Evolutionary conservation across 1,284 basidiomycete species (phyloP).

Genomic region (Lentinula novae-zelandiae): DNA sequence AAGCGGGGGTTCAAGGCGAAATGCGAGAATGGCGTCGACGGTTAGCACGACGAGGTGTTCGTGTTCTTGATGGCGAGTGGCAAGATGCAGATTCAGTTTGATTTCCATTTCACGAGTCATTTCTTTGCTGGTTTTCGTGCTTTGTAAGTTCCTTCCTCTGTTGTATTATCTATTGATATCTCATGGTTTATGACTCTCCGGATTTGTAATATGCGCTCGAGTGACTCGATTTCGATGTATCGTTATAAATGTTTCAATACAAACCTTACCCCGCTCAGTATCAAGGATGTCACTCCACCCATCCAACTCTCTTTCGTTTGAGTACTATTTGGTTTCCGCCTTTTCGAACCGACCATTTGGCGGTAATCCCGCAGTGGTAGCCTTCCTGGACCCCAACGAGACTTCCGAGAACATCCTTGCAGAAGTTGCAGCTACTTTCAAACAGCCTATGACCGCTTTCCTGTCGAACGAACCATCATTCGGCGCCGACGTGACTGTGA

Average conservation of each 20-base stretch:
- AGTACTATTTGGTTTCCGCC: slow-evolving; percentile 40
- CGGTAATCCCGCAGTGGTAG: slow-evolving; percentile 52
- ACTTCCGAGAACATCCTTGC: slow-evolving; percentile 28
- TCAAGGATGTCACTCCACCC: not conserved
- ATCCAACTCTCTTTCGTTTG: not conserved
- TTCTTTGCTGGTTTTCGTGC: not conserved
- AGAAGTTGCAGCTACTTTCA: slow-evolving; percentile 39
- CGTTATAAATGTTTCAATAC: not conserved
- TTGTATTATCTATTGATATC: not conserved
- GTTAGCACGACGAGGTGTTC: slow-evolving; percentile 50
- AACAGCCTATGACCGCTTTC: slow-evolving; percentile 45
- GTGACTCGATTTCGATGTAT: not conserved
- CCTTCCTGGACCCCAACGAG: slow-evolving; percentile 31
- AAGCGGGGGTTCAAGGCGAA: slow-evolving; percentile 73
- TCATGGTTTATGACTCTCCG: not conserved
- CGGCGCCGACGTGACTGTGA: slow-evolving; percentile 21
- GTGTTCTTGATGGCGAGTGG: slow-evolving; percentile 68
- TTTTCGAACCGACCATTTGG: slow-evolving; percentile 40
- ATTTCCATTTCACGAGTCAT: not conserved
- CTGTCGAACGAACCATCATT: slow-evolving; percentile 25
- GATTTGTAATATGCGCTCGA: not conserved
- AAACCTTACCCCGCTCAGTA: not conserved
- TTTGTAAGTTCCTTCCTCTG: not conserved
- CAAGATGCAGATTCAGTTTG: slow-evolving; percentile 33
- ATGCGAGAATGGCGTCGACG: slow-evolving; percentile 68